A percentile compares a stretch with the other conserved stretches of the same genome.
phyloP scores from a whole-genome alignment of 495 filamentous ascomycete genomes.

The Lentithecium fluviatile region DNA sequence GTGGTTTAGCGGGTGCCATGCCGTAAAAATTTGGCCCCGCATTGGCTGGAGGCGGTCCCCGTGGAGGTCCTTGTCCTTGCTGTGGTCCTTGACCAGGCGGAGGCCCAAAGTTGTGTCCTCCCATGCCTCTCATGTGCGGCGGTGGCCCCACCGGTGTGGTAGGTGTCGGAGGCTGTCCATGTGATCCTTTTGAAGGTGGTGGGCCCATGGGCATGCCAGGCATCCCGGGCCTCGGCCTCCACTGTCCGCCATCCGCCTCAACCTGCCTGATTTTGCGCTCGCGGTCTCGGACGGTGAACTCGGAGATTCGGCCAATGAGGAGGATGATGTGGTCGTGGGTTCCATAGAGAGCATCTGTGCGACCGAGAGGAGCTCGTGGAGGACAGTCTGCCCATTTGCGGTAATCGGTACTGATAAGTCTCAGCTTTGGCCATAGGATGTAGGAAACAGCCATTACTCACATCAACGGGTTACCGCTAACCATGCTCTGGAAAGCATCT shows the following conservation, averaged over 20 bases:
- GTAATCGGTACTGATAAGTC: constrained; percentile 65
- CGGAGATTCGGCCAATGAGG: constrained; percentile 75
- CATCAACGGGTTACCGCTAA: constrained; percentile 83
- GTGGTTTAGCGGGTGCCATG: constrained; percentile 59
- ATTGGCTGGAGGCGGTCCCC: constrained; percentile 10
- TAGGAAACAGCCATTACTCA: constrained; percentile 50
- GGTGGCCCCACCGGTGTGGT: constrained; percentile 30
- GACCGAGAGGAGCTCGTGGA: constrained; percentile 76
- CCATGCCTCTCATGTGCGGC: constrained; percentile 21
- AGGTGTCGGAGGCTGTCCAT: constrained; percentile 34
- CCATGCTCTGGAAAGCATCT: constrained; percentile 84
- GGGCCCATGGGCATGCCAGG: constrained; percentile 29
- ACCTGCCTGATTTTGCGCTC: constrained; percentile 68
- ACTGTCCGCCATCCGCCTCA: constrained; percentile 54
- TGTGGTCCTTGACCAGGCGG: constrained; percentile 12
- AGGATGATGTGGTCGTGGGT: constrained; percentile 83
- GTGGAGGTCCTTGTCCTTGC: constrained; percentile 8
- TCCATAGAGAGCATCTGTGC: constrained; percentile 77
- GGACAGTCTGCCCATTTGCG: constrained; percentile 78
- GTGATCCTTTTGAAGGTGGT: constrained; percentile 29
- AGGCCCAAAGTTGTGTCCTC: constrained; percentile 2
- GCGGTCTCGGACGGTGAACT: constrained; percentile 77
- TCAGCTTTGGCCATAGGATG: constrained; percentile 3
- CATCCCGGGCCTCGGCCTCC: constrained; percentile 58
- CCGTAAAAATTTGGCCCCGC: constrained; percentile 53